These are phyloP conservation scores for Venturia carpophila DNA, from an alignment of 2,329 filamentous ascomycete species.

Conservation along the genomic window DNA sequence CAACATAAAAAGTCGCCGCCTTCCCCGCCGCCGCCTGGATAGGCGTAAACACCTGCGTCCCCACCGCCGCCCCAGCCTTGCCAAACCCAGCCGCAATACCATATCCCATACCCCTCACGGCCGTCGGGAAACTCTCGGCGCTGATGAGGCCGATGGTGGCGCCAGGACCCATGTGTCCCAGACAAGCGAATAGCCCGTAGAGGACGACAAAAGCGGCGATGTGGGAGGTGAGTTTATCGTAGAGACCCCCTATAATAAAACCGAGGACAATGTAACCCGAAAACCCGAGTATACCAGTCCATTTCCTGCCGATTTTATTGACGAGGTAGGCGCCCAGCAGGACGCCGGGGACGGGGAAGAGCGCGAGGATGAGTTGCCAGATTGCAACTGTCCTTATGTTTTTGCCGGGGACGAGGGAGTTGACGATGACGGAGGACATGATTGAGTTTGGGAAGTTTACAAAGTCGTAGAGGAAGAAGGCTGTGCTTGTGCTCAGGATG, in stretches of 20 bases:
- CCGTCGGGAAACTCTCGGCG: conserved; percentile 44
- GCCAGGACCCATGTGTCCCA: conserved; percentile 46
- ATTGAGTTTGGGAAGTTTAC: conserved; percentile 25
- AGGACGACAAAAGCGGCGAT: conserved; percentile 46
- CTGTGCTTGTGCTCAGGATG: conserved; percentile 40
- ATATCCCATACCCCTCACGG: conserved; percentile 43
- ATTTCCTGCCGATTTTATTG: conserved; percentile 43
- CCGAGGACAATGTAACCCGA: conserved; percentile 39
- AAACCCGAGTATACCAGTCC: conserved; percentile 47
- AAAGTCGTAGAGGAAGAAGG: conserved; percentile 49
- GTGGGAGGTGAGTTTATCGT: conserved; percentile 38
- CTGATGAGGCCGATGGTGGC: conserved; percentile 34
- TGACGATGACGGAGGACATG: conserved; percentile 47
- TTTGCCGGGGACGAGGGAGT: conserved; percentile 34
- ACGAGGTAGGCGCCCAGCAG: conserved; percentile 43
- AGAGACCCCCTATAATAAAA: conserved; percentile 44
- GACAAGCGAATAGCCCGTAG: conserved; percentile 43
- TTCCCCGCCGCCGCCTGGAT: conserved; percentile 31
- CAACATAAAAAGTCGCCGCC: background rate
- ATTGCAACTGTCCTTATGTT: conserved; percentile 39
- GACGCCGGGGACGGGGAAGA: conserved; percentile 43
- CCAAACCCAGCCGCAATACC: conserved; percentile 42
- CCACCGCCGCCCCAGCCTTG: conserved; percentile 45
- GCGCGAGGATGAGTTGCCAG: conserved; percentile 43
- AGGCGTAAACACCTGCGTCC: conserved; percentile 44